Conservation (phyloP, 495 filamentous ascomycete genomes). For the Penicillium riverlandense region DNA sequence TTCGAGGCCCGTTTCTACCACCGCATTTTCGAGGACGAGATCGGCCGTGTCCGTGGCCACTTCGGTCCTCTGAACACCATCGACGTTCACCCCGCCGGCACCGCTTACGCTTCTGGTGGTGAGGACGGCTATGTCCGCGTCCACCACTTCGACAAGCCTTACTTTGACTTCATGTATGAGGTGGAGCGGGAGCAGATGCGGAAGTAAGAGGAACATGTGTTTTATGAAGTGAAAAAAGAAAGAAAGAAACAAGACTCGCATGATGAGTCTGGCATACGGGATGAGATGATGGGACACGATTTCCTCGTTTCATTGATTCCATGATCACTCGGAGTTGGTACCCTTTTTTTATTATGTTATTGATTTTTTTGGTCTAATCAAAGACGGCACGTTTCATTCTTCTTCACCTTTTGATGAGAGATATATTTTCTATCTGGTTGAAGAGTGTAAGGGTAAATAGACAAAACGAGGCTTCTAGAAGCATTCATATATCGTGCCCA, state of each 20-base stretch:
- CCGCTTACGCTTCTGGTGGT: conserved; percentile 85
- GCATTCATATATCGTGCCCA: conserved; percentile 16
- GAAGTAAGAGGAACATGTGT: conserved; percentile 35
- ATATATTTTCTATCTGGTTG: not conserved
- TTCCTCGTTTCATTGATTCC: conserved; percentile 37
- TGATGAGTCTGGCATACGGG: conserved; percentile 18
- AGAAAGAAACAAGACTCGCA: conserved; percentile 17
- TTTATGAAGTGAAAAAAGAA: conserved; percentile 31
- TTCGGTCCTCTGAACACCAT: conserved; percentile 92
- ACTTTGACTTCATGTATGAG: conserved; percentile 98
- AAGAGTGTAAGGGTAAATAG: conserved; percentile 22
- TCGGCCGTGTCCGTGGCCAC: conserved; percentile 91
- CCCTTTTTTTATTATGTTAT: conserved; percentile 14
- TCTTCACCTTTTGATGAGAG: not conserved
- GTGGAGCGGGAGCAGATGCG: conserved; percentile 69
- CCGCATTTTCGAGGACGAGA: conserved; percentile 98
- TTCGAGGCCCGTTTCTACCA: conserved; percentile 99
- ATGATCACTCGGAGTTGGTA: conserved; percentile 45
- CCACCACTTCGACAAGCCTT: conserved; percentile 95
- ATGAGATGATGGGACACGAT: conserved; percentile 32
- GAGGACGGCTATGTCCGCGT: conserved; percentile 99
- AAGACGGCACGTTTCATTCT: conserved; percentile 27
- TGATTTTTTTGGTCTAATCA: conserved; percentile 33
- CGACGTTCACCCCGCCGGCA: conserved; percentile 82
- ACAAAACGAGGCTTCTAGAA: conserved; percentile 17